Conservation (phyloP, 2,329 filamentous ascomycete species). For the Akanthomyces dipterigenus region DNA sequence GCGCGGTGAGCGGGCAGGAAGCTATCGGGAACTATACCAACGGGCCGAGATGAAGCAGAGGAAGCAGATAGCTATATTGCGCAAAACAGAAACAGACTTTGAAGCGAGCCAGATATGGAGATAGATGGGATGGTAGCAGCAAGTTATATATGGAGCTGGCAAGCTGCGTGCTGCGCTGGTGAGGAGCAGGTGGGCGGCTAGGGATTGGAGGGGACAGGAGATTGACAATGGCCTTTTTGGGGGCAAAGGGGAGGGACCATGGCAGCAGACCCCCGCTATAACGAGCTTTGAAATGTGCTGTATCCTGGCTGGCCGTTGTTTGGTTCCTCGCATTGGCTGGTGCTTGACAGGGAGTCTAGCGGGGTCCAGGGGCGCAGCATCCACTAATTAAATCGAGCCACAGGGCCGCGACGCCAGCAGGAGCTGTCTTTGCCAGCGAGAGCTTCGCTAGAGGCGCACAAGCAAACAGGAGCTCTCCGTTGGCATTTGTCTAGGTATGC, state of each 20-base stretch:
- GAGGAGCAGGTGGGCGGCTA: conserved; percentile 4
- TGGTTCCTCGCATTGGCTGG: background rate
- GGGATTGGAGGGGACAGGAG: background rate
- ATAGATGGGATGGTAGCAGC: conserved; percentile 2
- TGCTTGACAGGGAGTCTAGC: background rate
- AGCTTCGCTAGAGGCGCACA: background rate
- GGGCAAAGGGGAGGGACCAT: conserved; percentile 11
- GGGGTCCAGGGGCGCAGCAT: background rate
- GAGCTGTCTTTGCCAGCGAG: background rate
- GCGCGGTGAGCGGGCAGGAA: background rate
- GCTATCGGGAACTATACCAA: background rate
- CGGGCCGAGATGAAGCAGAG: background rate
- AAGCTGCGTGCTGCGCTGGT: no score
- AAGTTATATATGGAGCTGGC: background rate
- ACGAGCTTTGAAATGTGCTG: background rate
- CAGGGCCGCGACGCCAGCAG: background rate
- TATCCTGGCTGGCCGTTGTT: no score
- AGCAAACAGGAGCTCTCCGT: no score
- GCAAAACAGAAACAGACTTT: background rate
- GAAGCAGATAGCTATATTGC: background rate
- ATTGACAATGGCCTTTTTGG: background rate
- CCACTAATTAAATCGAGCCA: background rate
- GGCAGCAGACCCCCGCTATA: background rate
- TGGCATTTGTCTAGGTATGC: no score
- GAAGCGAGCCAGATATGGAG: background rate